Evolutionary conservation across 768 basidiomycete genomes (phyloP).

Genomic region (Hericium erinaceus): DNA sequence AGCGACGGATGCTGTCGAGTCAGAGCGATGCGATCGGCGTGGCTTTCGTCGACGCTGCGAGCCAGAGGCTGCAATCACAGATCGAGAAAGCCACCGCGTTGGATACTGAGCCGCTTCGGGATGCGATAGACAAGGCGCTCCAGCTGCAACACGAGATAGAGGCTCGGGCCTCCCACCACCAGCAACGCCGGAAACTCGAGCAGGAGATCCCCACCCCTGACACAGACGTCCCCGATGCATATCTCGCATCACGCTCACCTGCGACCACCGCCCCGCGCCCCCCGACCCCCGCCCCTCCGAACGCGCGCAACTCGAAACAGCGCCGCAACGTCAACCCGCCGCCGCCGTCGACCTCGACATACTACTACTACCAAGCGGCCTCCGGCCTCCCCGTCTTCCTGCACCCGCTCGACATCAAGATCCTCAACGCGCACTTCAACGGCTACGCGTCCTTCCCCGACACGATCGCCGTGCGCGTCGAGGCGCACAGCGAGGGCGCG

Average conservation of each 20-base stretch:
- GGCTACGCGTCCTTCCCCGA: constrained; percentile 81
- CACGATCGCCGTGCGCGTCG: constrained; percentile 70
- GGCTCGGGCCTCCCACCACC: constrained; percentile 23
- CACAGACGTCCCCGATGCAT: constrained; percentile 48
- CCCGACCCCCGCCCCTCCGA: constrained; percentile 14
- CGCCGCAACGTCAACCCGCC: constrained; percentile 80
- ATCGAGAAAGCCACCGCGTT: constrained; percentile 72
- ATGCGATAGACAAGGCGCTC: constrained; percentile 53
- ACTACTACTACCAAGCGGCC: constrained; percentile 93
- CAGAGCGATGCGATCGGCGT: constrained; percentile 71
- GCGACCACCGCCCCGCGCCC: neutral
- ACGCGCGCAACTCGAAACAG: constrained; percentile 42
- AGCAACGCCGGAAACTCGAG: constrained; percentile 18
- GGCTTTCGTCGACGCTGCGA: constrained; percentile 73
- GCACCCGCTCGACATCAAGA: constrained; percentile 92
- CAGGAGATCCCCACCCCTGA: constrained; percentile 13
- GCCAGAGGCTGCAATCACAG: constrained; percentile 67
- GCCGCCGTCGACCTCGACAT: constrained; percentile 80
- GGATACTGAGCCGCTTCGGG: constrained; percentile 56
- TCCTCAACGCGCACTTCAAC: constrained; percentile 76
- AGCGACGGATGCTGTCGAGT: constrained; percentile 55
- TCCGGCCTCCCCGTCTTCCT: constrained; percentile 88
- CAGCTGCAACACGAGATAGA: constrained; percentile 48
- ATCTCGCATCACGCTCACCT: constrained; percentile 36
- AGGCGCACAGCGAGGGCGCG: constrained; percentile 62